Evolutionary conservation across 108 stramenopile genomes (phyloP).

Genomic region (Pseudonitzschia pungens): DNA sequence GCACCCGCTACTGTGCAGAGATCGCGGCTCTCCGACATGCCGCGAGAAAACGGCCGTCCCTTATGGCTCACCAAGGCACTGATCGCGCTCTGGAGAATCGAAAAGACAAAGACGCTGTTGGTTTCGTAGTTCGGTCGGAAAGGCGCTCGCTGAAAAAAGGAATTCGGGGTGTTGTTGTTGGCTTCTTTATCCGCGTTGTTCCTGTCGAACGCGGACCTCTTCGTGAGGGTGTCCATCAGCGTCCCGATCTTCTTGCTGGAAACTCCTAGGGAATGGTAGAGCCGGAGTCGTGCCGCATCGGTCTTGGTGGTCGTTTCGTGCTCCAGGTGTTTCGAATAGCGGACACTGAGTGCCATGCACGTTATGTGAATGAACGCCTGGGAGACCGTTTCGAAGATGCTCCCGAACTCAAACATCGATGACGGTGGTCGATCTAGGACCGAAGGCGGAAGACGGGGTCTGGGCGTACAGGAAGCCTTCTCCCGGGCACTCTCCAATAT

Average conservation of each 20-base stretch:
- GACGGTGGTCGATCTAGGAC: slow-evolving; percentile 38
- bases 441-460: slow-evolving; percentile 43
- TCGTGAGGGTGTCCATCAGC: slow-evolving; percentile 11
- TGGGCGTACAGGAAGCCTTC: slow-evolving; percentile 46
- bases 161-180: slow-evolving; percentile 5
- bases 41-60: slow-evolving; percentile 53
- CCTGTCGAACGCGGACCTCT: not conserved
- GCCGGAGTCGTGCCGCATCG: not conserved
- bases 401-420: slow-evolving; percentile 44
- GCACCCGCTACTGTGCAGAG: slow-evolving; percentile 13
- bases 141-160: slow-evolving; percentile 42
- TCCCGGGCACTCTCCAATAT: slow-evolving; percentile 33
- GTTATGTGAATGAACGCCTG: slow-evolving; percentile 57
- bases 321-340: slow-evolving; percentile 39
- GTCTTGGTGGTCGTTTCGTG: not conserved
- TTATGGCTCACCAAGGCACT: slow-evolving; percentile 52
- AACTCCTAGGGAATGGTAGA: not conserved
- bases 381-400: slow-evolving; percentile 31
- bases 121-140: slow-evolving; percentile 66
- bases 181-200: not conserved
- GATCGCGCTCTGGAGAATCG: slow-evolving; percentile 59
- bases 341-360: slow-evolving; percentile 40
- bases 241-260: slow-evolving; percentile 9
- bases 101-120: slow-evolving; percentile 61
- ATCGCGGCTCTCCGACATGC: slow-evolving; percentile 46